phyloP scores from a whole-genome alignment of 768 basidiomycete species.

The Gyrodon lividus region DNA sequence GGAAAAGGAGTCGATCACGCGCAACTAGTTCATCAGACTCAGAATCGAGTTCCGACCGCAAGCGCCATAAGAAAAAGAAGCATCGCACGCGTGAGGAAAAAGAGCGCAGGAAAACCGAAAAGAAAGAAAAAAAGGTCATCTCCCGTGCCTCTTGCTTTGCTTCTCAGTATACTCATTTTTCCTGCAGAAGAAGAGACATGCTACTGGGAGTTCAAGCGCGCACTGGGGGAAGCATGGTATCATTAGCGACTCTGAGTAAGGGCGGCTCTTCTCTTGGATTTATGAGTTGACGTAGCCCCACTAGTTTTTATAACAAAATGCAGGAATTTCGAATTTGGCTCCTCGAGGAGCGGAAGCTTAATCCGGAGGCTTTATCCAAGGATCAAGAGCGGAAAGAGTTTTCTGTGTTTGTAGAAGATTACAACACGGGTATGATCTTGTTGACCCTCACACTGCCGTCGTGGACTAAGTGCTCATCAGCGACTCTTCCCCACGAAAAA shows the following conservation, averaged over 20 bases:
- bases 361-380: slow-evolving; percentile 85
- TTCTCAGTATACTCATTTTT: slow-evolving; percentile 1
- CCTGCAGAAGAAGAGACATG: slow-evolving; percentile 57
- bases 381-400: slow-evolving; percentile 88
- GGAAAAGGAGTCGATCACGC: slow-evolving; percentile 35
- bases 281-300: slow-evolving; percentile 12
- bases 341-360: slow-evolving; percentile 87
- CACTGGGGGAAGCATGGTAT: slow-evolving; percentile 93
- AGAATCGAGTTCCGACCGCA: slow-evolving; percentile 32
- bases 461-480: slow-evolving; percentile 37
- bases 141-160: neutral
- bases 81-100: slow-evolving; percentile 44
- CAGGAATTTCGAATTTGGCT: slow-evolving; percentile 92
- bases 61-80: slow-evolving; percentile 45
- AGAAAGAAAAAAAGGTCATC: slow-evolving; percentile 68
- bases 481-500: slow-evolving; percentile 91
- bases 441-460: neutral
- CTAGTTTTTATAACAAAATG: slow-evolving; percentile 76
- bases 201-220: slow-evolving; percentile 41
- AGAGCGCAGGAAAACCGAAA: slow-evolving; percentile 59
- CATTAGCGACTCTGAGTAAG: slow-evolving; percentile 83
- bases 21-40: slow-evolving; percentile 43
- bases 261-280: slow-evolving; percentile 1
- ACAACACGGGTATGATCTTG: slow-evolving; percentile 61
- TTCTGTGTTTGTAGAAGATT: slow-evolving; percentile 77